Evolutionary conservation across 1,139 yeast species (phyloP), one percentile per base, ranked within the genome.

Genomic region (Hyphopichia khmerensis): DNA sequence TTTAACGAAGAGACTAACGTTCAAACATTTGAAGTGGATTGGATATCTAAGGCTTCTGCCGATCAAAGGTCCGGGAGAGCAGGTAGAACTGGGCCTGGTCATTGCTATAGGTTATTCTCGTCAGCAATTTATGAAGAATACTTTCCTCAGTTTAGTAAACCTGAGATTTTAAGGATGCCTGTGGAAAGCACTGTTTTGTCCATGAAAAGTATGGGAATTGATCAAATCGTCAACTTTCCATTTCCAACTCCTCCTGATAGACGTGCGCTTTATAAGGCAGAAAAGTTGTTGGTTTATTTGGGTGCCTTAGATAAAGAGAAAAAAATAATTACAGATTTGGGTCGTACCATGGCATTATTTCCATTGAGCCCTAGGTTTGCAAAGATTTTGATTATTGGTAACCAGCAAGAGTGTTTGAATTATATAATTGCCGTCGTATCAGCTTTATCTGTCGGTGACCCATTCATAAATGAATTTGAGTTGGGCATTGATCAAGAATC

Each of bases 1-100:
- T 90, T 72, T 58, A 87, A 91, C 52, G 87, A 86, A 50, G 84
- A 80, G 24, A 87, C 90, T 9, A 96, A 96, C 3, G 96, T 93
- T 23, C 98, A 93, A 62, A 87, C 96, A 45, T 95, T 87, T 63
- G 95, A 87, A 57, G 77, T 95, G 40, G 88, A 82, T 44, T 95
- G 98, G 98, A 75, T 93, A 13, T 86, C 96, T 33, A 90, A 95
- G 56, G 99, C 99, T 0, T 87, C 96, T 44, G 95, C 99, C 0
- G 95, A 82, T 50, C 99, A 95, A 70, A 78, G 99, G 67, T 69
- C 96, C 30, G 99, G 99, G 64, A 85, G 99, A 76, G 99, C 99
- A 40, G 99, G 99, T 60, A 87, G 99, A 79, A 93, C 98, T 0
- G 99, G 99, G 0, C 98, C 99, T 0, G 99, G 99, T 42, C 99